These are phyloP conservation scores for Plantago elongata DNA, from an alignment of 257 asterid species.

Conservation along the genomic window DNA sequence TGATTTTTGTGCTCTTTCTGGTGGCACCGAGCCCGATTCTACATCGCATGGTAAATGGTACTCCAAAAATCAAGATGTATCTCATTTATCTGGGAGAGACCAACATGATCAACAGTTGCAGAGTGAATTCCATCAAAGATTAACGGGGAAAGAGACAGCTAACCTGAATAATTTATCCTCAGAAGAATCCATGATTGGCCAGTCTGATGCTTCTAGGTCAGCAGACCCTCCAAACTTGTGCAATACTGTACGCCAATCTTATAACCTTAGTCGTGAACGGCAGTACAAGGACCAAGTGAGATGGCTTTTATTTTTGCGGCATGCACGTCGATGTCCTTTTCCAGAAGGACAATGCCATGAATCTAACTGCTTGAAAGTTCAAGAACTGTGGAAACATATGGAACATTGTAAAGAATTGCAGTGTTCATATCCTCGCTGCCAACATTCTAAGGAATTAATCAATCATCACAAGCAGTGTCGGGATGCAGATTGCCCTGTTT, in stretches of 20 bases:
- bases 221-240: constrained; percentile 40
- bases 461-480: constrained; percentile 56
- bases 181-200: constrained; percentile 56
- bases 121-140: constrained; percentile 53
- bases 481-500: constrained; percentile 69
- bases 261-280: constrained; percentile 47
- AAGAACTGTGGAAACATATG: constrained; percentile 67
- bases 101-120: constrained; percentile 40
- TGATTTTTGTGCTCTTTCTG: constrained; percentile 47
- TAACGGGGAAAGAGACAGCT: constrained; percentile 56
- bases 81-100: constrained; percentile 40
- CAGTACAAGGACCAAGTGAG: constrained; percentile 63
- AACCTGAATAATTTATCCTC: constrained; percentile 63
- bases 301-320: constrained; percentile 82
- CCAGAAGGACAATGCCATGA: constrained; percentile 85
- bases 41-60: constrained; percentile 43
- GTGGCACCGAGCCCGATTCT: constrained; percentile 45
- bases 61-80: constrained; percentile 53
- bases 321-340: constrained; percentile 81
- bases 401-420: constrained; percentile 40
- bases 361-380: constrained; percentile 52
- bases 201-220: constrained; percentile 42
- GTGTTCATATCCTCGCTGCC: constrained; percentile 68
- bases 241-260: constrained; percentile 35
- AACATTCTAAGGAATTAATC: constrained; percentile 44